phyloP scores from a whole-genome alignment of 192 early-diverging fungal species.

The Borealophlyctis nickersoniae region DNA sequence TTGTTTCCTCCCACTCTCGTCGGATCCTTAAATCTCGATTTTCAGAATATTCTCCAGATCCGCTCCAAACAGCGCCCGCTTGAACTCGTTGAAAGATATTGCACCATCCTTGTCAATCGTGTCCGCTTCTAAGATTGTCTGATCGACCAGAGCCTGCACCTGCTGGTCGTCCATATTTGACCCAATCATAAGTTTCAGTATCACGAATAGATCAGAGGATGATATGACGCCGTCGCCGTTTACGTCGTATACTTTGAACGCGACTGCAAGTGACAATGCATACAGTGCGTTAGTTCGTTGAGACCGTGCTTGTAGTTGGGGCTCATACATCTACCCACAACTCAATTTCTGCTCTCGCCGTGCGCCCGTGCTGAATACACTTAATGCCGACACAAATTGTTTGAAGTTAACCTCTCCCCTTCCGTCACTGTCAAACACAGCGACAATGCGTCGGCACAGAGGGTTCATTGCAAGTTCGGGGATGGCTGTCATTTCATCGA shows the following conservation, averaged over 20 bases:
- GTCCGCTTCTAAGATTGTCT: conserved; percentile 48
- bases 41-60: conserved; percentile 38
- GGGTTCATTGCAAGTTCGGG: conserved; percentile 54
- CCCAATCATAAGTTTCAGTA: conserved; percentile 45
- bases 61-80: conserved; percentile 37
- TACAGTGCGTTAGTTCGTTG: background rate
- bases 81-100: conserved; percentile 47
- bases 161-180: conserved; percentile 32
- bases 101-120: conserved; percentile 44
- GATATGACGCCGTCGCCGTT: conserved; percentile 45
- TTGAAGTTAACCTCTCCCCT: conserved; percentile 39
- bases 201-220: conserved; percentile 35
- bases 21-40: conserved; percentile 33
- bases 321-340: conserved; percentile 25
- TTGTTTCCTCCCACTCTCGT: too few relatives aligned
- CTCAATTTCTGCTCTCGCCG: conserved; percentile 44
- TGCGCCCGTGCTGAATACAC: conserved; percentile 33
- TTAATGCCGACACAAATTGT: conserved; percentile 35
- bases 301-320: background rate
- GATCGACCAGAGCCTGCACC: conserved; percentile 40
- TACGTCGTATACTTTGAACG: conserved; percentile 55
- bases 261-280: conserved; percentile 29
- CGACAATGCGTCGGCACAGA: conserved; percentile 38
- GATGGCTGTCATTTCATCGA: conserved; percentile 43
- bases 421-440: conserved; percentile 37